phyloP scores from a whole-genome alignment of 345 rosid species.

The Gynandropsis gynandra region DNA sequence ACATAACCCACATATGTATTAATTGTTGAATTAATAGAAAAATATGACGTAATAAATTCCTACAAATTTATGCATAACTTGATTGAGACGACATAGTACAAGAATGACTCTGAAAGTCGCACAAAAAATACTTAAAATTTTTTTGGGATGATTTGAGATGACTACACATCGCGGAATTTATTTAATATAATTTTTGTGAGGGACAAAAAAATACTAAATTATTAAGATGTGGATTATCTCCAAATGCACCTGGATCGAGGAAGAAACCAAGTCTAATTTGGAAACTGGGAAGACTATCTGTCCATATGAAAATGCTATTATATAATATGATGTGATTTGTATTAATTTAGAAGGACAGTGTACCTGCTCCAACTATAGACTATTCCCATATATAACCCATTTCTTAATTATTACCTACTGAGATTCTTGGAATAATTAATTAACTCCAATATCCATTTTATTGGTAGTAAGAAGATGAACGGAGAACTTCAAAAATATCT shows the following conservation, averaged over 20 bases:
- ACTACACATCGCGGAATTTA: not conserved
- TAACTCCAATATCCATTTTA: no score
- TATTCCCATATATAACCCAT: constrained; percentile 17
- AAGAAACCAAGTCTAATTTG: constrained; percentile 15
- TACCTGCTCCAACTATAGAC: constrained; percentile 32
- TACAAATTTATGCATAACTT: no score
- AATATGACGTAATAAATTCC: no score
- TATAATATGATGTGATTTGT: constrained; percentile 12
- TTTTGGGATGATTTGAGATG: not conserved
- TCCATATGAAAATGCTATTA: not conserved
- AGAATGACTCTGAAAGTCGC: no score
- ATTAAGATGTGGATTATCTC: no score
- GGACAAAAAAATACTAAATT: not conserved
- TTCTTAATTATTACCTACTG: constrained; percentile 14
- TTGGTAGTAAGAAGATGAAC: no score
- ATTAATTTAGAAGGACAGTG: constrained; percentile 7
- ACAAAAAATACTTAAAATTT: no score
- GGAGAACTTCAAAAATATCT: no score
- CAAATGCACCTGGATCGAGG: no score
- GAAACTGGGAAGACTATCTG: constrained; percentile 15
- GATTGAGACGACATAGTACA: no score
- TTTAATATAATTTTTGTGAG: not conserved
- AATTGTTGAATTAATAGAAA: no score
- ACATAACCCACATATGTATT: no score
- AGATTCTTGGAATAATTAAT: constrained; percentile 13